Evolutionary conservation across 768 basidiomycete genomes (phyloP), one percentile per base, ranked within the genome.

Genomic region (Candolleomyces eurysporus): DNA sequence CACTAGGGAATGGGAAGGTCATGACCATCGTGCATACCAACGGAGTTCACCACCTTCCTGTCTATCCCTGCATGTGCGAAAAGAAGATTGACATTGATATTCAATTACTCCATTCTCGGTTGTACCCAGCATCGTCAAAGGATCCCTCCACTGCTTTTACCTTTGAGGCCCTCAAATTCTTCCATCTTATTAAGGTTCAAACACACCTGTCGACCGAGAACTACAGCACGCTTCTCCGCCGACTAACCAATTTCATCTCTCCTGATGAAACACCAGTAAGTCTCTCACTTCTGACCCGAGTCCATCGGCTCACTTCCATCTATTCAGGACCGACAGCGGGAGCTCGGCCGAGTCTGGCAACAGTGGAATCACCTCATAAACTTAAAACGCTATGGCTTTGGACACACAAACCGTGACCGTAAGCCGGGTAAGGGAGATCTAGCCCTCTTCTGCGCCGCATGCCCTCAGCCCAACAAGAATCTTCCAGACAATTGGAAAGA

Each of bases 401-500:
- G 64, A 0, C 65, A 62, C 21, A 55, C 50, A 2, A 19, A 30
- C 1, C 22, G 6, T 6, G 36, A 50, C 5, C 57, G 0, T 56
- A 63, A 19, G 45, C 67, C 4, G 54, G 60, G 3, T 54, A 57
- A 17, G 9, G 53, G 31, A 40, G 53, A 54, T 4, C 36, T 54
- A 5, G 53, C 31, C 5, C 16, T 40, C 2, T 69, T 71, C 32
- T 75, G 71, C 48, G 59, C 68, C 0, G 63, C 68, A 5, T 75
- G 74, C 49, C 72, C 68, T 0, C 72, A 72, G 45, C 68, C 68
- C 0, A 64, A 62, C 0, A 54, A 69, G 16, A 75, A 75, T 51
- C 31, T 73, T 3, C 68, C 68, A 3, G 30, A 36, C 0, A 31
- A 67, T 30, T 73, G 72, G 72, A 40, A 39, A 40, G 13, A 36